These are phyloP conservation scores for Lepidium africanum DNA, from an alignment of 345 rosid species.

Conservation along the genomic window DNA sequence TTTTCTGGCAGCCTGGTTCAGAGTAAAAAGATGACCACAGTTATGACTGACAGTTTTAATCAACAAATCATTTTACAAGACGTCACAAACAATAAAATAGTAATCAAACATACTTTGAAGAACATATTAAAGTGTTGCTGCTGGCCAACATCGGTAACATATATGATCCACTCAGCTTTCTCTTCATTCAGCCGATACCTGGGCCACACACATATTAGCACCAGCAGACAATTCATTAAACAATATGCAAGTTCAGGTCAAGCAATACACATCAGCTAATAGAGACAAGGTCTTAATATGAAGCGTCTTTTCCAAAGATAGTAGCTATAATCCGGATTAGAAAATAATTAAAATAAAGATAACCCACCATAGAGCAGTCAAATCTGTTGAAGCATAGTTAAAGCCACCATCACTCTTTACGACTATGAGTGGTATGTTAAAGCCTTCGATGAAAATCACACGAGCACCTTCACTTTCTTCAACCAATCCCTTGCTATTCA, in stretches of 20 bases:
- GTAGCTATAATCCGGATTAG: background rate
- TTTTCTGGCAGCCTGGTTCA: conserved; percentile 71
- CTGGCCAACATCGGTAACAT: conserved; percentile 97
- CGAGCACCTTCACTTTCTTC: conserved; percentile 92
- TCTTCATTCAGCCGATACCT: conserved; percentile 97
- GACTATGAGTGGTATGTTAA: conserved; percentile 80
- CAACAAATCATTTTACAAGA: background rate
- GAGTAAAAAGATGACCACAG: background rate
- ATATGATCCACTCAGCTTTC: conserved; percentile 92
- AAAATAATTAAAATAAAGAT: background rate
- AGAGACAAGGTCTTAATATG: background rate
- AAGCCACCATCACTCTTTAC: conserved; percentile 96
- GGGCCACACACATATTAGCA: background rate
- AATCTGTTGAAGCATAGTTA: conserved; percentile 94
- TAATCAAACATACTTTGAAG: conserved; percentile 59
- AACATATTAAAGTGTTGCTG: conserved; percentile 88
- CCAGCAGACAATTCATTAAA: conserved; percentile 2
- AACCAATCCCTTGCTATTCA: conserved; percentile 56
- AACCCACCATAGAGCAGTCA: conserved; percentile 86
- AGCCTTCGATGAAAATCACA: conserved; percentile 73
- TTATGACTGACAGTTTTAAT: conserved; percentile 4
- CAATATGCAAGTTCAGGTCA: background rate
- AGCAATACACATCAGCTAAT: background rate
- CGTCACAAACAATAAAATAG: background rate
- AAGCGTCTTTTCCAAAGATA: background rate